Percentiles rank a stretch among this genome's conserved stretches.
Evolutionary conservation across 441 rosid genomes (phyloP).

Genomic region (Pelargonium fulgidum): DNA sequence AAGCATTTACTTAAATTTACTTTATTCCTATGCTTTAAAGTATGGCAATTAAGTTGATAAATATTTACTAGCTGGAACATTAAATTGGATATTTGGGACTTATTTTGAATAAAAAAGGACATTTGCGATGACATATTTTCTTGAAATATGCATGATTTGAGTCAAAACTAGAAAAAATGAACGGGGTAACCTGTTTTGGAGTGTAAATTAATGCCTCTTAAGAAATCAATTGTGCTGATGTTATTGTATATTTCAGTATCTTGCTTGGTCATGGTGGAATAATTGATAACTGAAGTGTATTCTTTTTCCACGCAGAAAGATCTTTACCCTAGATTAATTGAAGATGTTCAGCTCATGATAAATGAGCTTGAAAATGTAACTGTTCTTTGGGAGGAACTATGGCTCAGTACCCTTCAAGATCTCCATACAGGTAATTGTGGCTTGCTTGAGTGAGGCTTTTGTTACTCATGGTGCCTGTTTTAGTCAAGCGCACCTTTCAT

Average conservation of each 20-base stretch:
- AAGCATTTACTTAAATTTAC: not conserved
- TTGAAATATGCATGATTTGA: not conserved
- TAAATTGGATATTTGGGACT: not conserved
- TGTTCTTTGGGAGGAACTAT: constrained; percentile 98
- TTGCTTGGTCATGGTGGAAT: constrained; percentile 16
- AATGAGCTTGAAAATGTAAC: constrained; percentile 89
- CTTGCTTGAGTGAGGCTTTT: constrained; percentile 18
- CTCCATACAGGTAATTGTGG: constrained; percentile 76
- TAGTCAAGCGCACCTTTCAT: constrained; percentile 16
- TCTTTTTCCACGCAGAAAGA: constrained; percentile 56
- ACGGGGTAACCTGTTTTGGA: not conserved
- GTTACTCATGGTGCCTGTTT: constrained; percentile 20
- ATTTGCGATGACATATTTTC: not conserved
- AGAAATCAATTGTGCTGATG: not conserved
- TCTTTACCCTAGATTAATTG: constrained; percentile 80
- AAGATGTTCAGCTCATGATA: constrained; percentile 96
- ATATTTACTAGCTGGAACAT: not conserved
- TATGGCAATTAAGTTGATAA: not conserved
- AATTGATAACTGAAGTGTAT: constrained; percentile 23
- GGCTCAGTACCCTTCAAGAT: constrained; percentile 98
- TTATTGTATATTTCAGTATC: constrained; percentile 1
- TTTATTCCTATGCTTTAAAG: not conserved
- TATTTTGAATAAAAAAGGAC: not conserved
- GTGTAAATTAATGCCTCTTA: not conserved
- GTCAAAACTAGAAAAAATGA: not conserved